phyloP scores from a whole-genome alignment of 2,329 filamentous ascomycete species.

The Alternaria sp. region DNA sequence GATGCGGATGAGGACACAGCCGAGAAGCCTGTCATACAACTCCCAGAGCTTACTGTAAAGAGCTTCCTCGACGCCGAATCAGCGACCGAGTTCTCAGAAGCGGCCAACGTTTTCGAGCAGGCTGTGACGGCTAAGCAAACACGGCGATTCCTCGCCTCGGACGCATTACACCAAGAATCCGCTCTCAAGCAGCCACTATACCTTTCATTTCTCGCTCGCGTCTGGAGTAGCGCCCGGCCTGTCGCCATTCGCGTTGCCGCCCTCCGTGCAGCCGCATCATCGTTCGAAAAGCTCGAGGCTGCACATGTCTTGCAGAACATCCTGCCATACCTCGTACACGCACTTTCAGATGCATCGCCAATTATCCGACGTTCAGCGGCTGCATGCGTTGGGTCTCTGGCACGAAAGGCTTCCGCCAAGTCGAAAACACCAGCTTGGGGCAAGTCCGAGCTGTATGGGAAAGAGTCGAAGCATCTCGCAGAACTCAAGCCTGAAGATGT shows the following conservation, averaged over 20 bases:
- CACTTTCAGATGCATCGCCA: constrained; percentile 76
- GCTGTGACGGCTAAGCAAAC: constrained; percentile 31
- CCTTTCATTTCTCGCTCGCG: constrained; percentile 75
- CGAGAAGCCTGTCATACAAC: constrained; percentile 18
- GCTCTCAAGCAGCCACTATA: constrained; percentile 70
- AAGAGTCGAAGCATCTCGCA: constrained; percentile 55
- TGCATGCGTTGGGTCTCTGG: constrained; percentile 59
- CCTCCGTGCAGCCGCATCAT: constrained; percentile 60
- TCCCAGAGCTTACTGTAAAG: constrained; percentile 33
- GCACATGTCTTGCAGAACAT: constrained; percentile 75
- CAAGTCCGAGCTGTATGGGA: constrained; percentile 64
- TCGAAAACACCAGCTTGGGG: constrained; percentile 30
- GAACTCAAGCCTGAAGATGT: constrained; percentile 66
- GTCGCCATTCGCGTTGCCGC: constrained; percentile 72
- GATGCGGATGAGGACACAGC: constrained; percentile 56
- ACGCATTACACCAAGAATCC: constrained; percentile 61
- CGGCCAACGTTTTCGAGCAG: constrained; percentile 35
- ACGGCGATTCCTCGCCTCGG: constrained; percentile 58
- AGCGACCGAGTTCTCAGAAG: constrained; percentile 37
- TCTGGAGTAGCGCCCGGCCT: constrained; percentile 76
- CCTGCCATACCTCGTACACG: constrained; percentile 79
- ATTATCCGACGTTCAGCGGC: constrained; percentile 78
- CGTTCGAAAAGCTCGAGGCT: constrained; percentile 41
- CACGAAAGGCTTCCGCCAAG: constrained; percentile 19
- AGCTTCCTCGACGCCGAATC: constrained; percentile 35